Base-by-base conservation (phyloP, 192 early-diverging fungal genomes). In the Lobosporangium transversale region DNA sequence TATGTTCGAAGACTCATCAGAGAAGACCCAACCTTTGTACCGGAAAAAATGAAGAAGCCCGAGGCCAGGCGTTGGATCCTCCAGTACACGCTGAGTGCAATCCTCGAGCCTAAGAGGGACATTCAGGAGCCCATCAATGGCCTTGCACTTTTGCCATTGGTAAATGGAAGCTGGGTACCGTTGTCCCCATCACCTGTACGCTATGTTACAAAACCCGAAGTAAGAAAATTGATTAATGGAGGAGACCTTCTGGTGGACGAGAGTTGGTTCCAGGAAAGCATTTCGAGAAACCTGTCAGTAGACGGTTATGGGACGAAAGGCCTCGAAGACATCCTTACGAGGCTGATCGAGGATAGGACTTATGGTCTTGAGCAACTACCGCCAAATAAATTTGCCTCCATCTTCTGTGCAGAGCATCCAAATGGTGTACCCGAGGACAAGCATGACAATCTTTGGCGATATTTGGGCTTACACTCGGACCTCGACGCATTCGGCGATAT, bases 131-230 rank as follows among this genome's bases (percentile, higher is more conserved):
- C 36, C 11, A 14, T 69, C 5, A 15, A n/a, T 35, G 51, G 35
- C 4, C 45, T 61, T 3, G 10, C 42, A 10, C 43, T 70, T 6
- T 2, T 70, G 15, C 68, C 68, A 0, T 29, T 70, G 44, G 29
- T 37, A 15, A 50, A 70, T 42, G 50, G 50, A 5, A 27, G 44
- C 4, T 70, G 68, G 68, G 56, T 24, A 26, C 31, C 14, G 0
- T 52, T 70, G 1, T 0, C 2, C 5, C 40, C 42, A 10, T 15
- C 30, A 1, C 17, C 55, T 2, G 18, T 4, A 0, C 47, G 51
- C 31, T 47, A 54, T 33, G 29, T 42, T 18, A 51, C 50, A 10
- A 29, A 21, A 0, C 0, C 49, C 10, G 43, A 53, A 3, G 17
- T 54, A 4, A 29, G 27, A 24, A 14, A 44, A 0, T 23, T 69